phyloP scores from a whole-genome alignment of 2,329 filamentous ascomycete species.

The Penicillium sp. region DNA sequence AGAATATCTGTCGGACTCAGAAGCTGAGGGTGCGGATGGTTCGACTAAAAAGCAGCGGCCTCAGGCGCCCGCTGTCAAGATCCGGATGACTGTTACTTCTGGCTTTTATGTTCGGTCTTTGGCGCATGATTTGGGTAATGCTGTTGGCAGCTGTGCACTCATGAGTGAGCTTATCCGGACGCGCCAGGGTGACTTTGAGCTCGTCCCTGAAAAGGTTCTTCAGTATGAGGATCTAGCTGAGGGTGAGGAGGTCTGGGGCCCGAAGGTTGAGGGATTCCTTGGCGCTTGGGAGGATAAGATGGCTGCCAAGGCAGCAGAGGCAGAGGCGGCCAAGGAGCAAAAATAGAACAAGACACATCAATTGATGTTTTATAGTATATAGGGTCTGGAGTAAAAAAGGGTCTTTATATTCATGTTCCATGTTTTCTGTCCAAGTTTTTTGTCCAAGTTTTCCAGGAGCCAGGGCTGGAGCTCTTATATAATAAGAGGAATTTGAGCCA shows the following conservation, averaged over 20 bases:
- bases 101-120: constrained; percentile 96
- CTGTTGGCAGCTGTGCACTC: constrained; percentile 75
- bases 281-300: constrained; percentile 51
- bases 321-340: background rate
- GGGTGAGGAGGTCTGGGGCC: constrained; percentile 80
- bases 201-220: constrained; percentile 70
- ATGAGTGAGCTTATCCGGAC: constrained; percentile 84
- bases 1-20: constrained; percentile 15
- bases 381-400: background rate
- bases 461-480: too few relatives aligned
- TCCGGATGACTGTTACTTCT: constrained; percentile 89
- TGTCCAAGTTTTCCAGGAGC: background rate
- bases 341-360: background rate
- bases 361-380: background rate
- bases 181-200: constrained; percentile 76
- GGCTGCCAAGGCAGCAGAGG: constrained; percentile 2
- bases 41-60: constrained; percentile 15
- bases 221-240: constrained; percentile 74
- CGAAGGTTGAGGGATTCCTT: constrained; percentile 65
- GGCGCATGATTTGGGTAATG: constrained; percentile 84
- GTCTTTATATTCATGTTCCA: background rate
- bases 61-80: constrained; percentile 68
- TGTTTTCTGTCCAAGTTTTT: background rate
- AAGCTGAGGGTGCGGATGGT: constrained; percentile 4
- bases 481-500: too few relatives aligned